Base-by-base conservation (phyloP, 106 monocot genomes). In the Dendrobium catenatum region DNA sequence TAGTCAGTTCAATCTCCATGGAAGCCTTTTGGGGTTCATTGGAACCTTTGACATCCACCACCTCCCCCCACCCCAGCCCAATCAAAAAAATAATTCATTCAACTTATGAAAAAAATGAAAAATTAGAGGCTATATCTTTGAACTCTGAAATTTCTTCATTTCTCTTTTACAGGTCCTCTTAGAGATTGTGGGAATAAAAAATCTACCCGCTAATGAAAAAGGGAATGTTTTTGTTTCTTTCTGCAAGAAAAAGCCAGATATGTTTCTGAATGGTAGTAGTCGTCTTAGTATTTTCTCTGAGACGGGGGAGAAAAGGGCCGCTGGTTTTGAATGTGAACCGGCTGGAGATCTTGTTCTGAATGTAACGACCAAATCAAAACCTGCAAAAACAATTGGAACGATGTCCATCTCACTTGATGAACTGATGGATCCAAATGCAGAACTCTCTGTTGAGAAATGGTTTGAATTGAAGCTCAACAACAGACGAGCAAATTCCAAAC, bases 301-400 rank as follows among this genome's bases (percentile, higher is more conserved):
- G 86, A 76, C 77, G 33, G 87, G 86, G 27, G 29, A 85, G 43
- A 94, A 86, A 82, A 67, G 79, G 10, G 79, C 73, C 51, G 89
- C 90, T 55, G 74, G 88, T 81, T 92, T 94, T 78, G 76, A 86
- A 58, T 97, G 96, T 87, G 96, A 97, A 85, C 88, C 96, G 55
- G 79, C 78, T 68, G 94, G 96, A 22, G 89, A 94, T 42, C 86
- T 97, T 15, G 40, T 85, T 43, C 78, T 97, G 58, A 41, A 78
- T 31, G 86, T 97, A 64, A 81, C 88, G 82, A 80, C 85, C 43
- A 81, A 80, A 76, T 68, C 78, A 49, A 75, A 26, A 72, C 73
- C 64, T 67, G 79, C 85, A 80, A 89, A 87, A 84, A 80, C 73
- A 61, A 88, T 94, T 33, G 96, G 96, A 68, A 91, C 80, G 37